Percentiles rank a stretch among this genome's conserved stretches.
phyloP scores from a whole-genome alignment of 208 protist species.

The Phytomonas sp. region DNA sequence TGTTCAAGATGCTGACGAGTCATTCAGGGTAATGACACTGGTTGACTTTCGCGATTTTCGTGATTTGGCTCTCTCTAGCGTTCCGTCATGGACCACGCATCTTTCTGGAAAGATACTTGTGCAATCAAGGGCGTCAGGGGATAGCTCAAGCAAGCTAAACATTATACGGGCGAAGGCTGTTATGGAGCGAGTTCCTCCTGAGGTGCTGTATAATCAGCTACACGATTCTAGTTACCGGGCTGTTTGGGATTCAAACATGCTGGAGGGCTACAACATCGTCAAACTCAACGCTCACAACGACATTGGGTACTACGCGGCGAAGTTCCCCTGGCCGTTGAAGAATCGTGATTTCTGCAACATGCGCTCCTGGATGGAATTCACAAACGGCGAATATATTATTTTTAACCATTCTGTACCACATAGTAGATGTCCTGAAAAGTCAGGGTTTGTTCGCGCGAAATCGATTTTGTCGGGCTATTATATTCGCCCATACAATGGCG shows the following conservation, averaged over 20 bases:
- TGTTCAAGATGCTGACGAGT: slow-evolving; percentile 15
- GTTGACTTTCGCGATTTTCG: slow-evolving; percentile 58
- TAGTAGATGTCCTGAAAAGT: slow-evolving; percentile 60
- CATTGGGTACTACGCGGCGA: slow-evolving; percentile 84
- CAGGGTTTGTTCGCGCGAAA: slow-evolving; percentile 62
- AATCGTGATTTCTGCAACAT: slow-evolving; percentile 90
- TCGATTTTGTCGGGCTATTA: slow-evolving; percentile 83
- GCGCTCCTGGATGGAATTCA: slow-evolving; percentile 90
- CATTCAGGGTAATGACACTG: slow-evolving; percentile 60
- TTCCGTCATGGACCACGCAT: slow-evolving; percentile 35
- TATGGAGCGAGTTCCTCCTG: slow-evolving; percentile 55
- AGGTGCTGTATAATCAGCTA: slow-evolving; percentile 76
- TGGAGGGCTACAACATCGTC: slow-evolving; percentile 79
- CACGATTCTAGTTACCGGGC: slow-evolving; percentile 80
- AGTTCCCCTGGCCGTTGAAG: slow-evolving; percentile 79
- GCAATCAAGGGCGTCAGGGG: slow-evolving; percentile 46
- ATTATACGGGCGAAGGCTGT: slow-evolving; percentile 65
- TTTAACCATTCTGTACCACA: slow-evolving; percentile 89
- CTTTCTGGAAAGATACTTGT: slow-evolving; percentile 41
- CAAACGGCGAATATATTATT: slow-evolving; percentile 85
- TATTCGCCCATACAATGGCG: slow-evolving; percentile 39
- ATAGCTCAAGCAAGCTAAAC: slow-evolving; percentile 46
- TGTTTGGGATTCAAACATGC: slow-evolving; percentile 84
- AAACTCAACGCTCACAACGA: slow-evolving; percentile 82
- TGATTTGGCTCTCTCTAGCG: slow-evolving; percentile 32